These are phyloP conservation scores for Fraxinus sp. DNA, from an alignment of 305 asterid genomes.

Conservation along the genomic window DNA sequence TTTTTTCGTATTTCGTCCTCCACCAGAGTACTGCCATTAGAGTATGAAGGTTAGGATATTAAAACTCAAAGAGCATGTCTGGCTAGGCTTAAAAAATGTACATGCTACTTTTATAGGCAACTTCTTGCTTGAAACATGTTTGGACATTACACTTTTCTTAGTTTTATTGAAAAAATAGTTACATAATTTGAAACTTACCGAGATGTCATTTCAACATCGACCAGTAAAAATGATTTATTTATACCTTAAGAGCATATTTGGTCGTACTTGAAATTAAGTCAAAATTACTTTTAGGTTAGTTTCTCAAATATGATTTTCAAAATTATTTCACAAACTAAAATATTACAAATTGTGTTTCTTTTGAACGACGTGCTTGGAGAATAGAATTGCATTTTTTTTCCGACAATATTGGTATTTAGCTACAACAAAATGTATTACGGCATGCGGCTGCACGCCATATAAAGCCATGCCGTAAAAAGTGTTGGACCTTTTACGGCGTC, in stretches of 20 bases:
- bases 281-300: not conserved
- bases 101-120: not conserved
- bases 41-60: not conserved
- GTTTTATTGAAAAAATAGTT: not conserved
- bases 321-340: not conserved
- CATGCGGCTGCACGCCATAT: no score
- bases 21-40: conserved; percentile 63
- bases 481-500: no score
- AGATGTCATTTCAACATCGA: not conserved
- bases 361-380: no score
- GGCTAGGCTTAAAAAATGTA: not conserved
- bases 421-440: no score
- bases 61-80: not conserved
- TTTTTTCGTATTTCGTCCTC: conserved; percentile 54
- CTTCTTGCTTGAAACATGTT: not conserved
- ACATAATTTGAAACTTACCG: not conserved
- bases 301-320: not conserved
- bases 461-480: no score
- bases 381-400: no score
- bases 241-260: not conserved
- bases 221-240: not conserved
- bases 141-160: not conserved
- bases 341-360: no score
- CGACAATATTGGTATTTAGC: no score
- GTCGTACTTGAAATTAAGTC: not conserved